A percentile compares a stretch with the other conserved stretches of the same genome.
phyloP scores from a whole-genome alignment of 1,284 basidiomycete genomes.

The Austroboletus novae-zelandiae region DNA sequence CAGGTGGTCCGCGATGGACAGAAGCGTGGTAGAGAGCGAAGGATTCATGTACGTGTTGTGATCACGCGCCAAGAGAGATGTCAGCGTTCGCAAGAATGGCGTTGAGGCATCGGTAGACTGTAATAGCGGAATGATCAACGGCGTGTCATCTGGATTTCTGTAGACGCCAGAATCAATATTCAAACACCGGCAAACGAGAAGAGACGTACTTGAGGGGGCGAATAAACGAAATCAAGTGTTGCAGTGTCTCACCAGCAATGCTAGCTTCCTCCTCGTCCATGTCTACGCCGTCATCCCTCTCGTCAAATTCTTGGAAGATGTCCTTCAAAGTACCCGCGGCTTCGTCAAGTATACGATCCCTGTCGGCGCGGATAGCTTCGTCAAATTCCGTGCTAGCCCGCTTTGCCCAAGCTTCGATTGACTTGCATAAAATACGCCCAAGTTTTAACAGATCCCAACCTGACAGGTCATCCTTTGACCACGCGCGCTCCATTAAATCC shows the following conservation, averaged over 20 bases:
- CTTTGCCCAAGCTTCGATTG: conserved; percentile 57
- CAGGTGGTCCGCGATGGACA: conserved; percentile 61
- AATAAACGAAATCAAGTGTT: conserved; percentile 55
- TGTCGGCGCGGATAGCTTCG: conserved; percentile 25
- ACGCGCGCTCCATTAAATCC: conserved; percentile 66
- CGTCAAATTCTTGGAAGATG: conserved; percentile 68
- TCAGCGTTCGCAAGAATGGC: conserved; percentile 55
- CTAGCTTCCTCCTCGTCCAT: conserved; percentile 65
- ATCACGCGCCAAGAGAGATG: conserved; percentile 59
- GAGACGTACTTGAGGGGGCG: conserved; percentile 49
- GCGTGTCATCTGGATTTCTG: conserved; percentile 54
- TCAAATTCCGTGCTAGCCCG: conserved; percentile 27
- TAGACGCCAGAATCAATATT: conserved; percentile 6
- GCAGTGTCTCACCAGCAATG: conserved; percentile 58
- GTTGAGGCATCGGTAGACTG: conserved; percentile 51
- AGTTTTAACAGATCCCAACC: conserved; percentile 64
- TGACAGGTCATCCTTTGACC: conserved; percentile 59
- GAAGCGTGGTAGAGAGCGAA: conserved; percentile 57
- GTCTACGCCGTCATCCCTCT: conserved; percentile 55
- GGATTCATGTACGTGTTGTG: conserved; percentile 55
- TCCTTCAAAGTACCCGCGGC: conserved; percentile 66
- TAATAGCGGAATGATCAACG: conserved; percentile 52
- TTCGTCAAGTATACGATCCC: conserved; percentile 65
- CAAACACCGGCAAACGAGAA: background rate
- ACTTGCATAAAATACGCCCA: conserved; percentile 50